Conservation (phyloP, 257 asterid species). For the Ligustrum vulgare region DNA sequence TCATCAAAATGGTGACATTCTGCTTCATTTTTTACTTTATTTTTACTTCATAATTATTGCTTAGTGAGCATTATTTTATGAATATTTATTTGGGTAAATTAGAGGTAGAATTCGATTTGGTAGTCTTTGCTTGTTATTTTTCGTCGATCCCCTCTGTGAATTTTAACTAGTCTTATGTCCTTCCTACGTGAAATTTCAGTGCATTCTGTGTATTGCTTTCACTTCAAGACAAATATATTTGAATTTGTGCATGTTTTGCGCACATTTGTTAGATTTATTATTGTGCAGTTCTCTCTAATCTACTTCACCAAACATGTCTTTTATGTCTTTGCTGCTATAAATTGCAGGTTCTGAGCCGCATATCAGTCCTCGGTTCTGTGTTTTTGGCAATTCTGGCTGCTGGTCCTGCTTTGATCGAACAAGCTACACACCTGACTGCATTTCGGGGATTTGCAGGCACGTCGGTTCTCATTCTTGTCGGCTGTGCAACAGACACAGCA, state of each 20-base stretch:
- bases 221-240: too few species aligned
- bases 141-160: not conserved
- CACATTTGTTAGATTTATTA: too few species aligned
- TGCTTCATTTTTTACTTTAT: not conserved
- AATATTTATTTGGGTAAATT: not conserved
- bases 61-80: not conserved
- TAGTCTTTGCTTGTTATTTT: not conserved
- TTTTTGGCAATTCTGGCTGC: constrained; percentile 91
- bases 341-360: constrained; percentile 80
- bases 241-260: too few species aligned
- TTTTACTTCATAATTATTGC: not conserved
- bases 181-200: not conserved
- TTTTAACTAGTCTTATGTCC: not conserved
- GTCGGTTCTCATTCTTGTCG: constrained; percentile 92
- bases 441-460: constrained; percentile 98
- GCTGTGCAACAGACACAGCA: constrained; percentile 98
- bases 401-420: constrained; percentile 97
- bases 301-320: not conserved
- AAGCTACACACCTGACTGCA: constrained; percentile 89
- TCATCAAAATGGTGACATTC: constrained; percentile 67
- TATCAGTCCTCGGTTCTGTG: constrained; percentile 89
- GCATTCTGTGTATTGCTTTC: too few species aligned
- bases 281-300: not conserved
- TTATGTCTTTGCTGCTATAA: constrained; percentile 3
- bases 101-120: not conserved